A percentile compares a stretch with the other conserved stretches of the same genome.
phyloP scores from a whole-genome alignment of 2,329 filamentous ascomycete genomes.

The Tolypocladium ophioglossoides region DNA sequence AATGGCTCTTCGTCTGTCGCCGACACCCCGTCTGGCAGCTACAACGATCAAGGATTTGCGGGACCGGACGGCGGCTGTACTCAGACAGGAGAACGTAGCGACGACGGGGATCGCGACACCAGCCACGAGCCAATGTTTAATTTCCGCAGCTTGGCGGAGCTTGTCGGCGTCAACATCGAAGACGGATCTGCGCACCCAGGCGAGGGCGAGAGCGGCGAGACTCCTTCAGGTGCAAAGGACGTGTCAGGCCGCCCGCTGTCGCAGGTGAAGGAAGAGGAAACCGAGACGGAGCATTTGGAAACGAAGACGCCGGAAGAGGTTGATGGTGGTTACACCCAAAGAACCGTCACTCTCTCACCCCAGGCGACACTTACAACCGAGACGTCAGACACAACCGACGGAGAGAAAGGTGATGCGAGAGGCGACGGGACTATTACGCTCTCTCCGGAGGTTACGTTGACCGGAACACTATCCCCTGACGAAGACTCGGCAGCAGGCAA shows the following conservation, averaged over 20 bases:
- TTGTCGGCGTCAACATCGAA: slow-evolving; percentile 59
- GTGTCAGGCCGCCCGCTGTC: slow-evolving; percentile 17
- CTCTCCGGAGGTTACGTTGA: slow-evolving; percentile 34
- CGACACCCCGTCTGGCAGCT: slow-evolving; percentile 53
- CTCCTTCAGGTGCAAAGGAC: slow-evolving; percentile 8
- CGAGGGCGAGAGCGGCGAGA: slow-evolving; percentile 16
- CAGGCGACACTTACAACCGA: slow-evolving; percentile 14
- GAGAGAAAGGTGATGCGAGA: not conserved
- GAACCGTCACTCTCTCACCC: slow-evolving; percentile 1
- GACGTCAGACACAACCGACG: slow-evolving; percentile 23
- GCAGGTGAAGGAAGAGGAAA: slow-evolving; percentile 26
- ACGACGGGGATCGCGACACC: slow-evolving; percentile 39
- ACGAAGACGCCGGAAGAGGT: slow-evolving; percentile 2
- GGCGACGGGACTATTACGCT: slow-evolving; percentile 2
- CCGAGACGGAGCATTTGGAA: slow-evolving; percentile 21
- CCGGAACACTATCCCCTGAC: slow-evolving; percentile 32
- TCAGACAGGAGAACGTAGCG: slow-evolving; percentile 36
- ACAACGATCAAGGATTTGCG: slow-evolving; percentile 23
- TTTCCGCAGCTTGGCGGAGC: slow-evolving; percentile 76
- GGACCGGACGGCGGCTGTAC: slow-evolving; percentile 34
- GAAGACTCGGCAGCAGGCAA: slow-evolving; percentile 27
- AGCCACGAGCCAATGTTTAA: slow-evolving; percentile 76
- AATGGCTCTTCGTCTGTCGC: slow-evolving; percentile 74
- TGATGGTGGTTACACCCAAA: slow-evolving; percentile 1
- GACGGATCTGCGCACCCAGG: slow-evolving; percentile 24